A percentile compares a stretch with the other conserved stretches of the same genome.
Conservation (phyloP, 306 rosid genomes). For the Prunus armeniaca region DNA sequence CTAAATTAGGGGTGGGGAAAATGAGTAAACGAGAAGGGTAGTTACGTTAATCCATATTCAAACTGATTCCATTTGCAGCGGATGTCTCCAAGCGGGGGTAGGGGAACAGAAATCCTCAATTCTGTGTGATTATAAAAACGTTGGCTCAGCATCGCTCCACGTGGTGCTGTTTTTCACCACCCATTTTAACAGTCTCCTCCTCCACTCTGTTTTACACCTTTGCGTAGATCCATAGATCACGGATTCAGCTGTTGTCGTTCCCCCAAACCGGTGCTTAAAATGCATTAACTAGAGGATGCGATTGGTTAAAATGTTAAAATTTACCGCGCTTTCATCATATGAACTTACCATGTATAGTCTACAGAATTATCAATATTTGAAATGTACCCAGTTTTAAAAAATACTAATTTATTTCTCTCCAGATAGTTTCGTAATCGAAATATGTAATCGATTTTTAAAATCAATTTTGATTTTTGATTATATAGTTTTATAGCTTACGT, state of each 20-base stretch:
- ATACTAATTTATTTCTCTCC: too few species aligned
- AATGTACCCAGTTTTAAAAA: too few species aligned
- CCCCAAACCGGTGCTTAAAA: background rate
- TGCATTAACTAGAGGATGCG: too few species aligned
- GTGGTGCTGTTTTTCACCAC: constrained; percentile 39
- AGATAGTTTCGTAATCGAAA: too few species aligned
- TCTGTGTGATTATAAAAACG: constrained; percentile 4
- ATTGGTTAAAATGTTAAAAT: too few species aligned
- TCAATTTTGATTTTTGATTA: too few species aligned
- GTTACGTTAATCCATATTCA: background rate
- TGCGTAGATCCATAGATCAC: constrained; percentile 30
- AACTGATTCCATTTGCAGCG: constrained; percentile 18
- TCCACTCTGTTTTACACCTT: background rate
- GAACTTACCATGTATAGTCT: too few species aligned
- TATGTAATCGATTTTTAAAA: too few species aligned
- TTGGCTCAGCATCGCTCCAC: constrained; percentile 31
- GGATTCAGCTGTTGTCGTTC: constrained; percentile 7
- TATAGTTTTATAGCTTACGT: too few species aligned
- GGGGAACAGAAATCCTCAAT: constrained; percentile 2
- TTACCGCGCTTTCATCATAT: too few species aligned
- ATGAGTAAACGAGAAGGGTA: constrained; percentile 8
- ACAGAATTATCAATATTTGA: too few species aligned
- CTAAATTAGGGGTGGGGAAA: background rate
- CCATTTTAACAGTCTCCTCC: constrained; percentile 1
- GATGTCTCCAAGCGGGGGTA: constrained; percentile 28